Conservation (phyloP, 352 stramenopile genomes). For the Phytophthora cryptogea region DNA sequence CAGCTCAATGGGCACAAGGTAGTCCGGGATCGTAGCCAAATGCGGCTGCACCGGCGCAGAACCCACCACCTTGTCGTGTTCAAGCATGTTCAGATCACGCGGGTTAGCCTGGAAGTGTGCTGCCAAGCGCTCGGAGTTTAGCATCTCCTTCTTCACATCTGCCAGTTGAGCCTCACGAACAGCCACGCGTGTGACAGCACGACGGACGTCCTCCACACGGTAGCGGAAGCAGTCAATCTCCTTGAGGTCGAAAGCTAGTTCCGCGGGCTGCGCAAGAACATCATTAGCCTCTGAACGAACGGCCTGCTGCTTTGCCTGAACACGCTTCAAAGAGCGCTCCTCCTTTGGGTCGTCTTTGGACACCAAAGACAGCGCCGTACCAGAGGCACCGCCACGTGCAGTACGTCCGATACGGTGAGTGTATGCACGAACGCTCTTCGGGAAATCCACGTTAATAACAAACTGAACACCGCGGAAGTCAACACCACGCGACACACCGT, state of each 20-base stretch:
- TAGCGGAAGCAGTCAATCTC: slow-evolving; percentile 99
- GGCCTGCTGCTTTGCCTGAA: slow-evolving; percentile 94
- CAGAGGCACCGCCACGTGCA: slow-evolving; percentile 94
- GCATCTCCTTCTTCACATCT: slow-evolving; percentile 98
- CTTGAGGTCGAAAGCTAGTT: slow-evolving; percentile 96
- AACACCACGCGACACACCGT: slow-evolving; percentile 96
- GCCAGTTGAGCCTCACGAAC: slow-evolving; percentile 95
- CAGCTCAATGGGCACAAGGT: slow-evolving; percentile 97
- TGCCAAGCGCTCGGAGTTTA: slow-evolving; percentile 97
- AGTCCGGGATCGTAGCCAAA: slow-evolving; percentile 95
- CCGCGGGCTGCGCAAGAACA: slow-evolving; percentile 91
- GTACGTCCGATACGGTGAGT: slow-evolving; percentile 98
- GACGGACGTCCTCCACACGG: slow-evolving; percentile 94
- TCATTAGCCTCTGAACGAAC: slow-evolving; percentile 79
- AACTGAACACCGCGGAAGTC: slow-evolving; percentile 99
- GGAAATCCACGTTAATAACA: slow-evolving; percentile 99
- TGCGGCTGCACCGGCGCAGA: slow-evolving; percentile 95
- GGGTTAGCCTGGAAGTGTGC: slow-evolving; percentile 98
- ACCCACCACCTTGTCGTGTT: slow-evolving; percentile 96
- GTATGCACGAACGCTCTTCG: slow-evolving; percentile 94
- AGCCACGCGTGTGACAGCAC: slow-evolving; percentile 93
- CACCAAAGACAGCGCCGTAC: slow-evolving; percentile 97
- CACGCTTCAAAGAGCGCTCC: slow-evolving; percentile 78
- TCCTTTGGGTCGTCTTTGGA: slow-evolving; percentile 81
- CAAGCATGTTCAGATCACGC: slow-evolving; percentile 92